A percentile compares a stretch with the other conserved stretches of the same genome.
Conservation (phyloP, 1,284 basidiomycete species). For the Ganoderma sp. region DNA sequence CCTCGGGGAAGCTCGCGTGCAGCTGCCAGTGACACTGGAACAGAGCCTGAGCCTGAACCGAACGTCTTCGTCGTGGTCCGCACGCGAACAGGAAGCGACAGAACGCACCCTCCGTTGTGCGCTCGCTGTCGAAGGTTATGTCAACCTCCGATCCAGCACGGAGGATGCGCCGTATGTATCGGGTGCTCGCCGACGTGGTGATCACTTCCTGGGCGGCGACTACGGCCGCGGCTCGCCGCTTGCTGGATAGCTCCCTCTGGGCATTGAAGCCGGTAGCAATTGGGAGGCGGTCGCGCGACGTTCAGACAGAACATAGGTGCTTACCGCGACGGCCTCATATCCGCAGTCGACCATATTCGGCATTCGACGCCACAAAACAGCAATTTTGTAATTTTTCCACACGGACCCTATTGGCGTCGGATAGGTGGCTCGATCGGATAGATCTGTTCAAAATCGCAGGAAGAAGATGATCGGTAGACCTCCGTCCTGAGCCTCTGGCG, state of each 20-base stretch:
- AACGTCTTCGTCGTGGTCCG: not conserved
- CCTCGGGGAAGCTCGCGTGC: conserved; percentile 9
- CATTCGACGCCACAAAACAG: not conserved
- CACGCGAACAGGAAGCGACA: conserved; percentile 12
- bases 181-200: not conserved
- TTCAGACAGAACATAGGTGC: not conserved
- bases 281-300: not conserved
- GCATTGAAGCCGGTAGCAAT: not conserved
- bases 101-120: conserved; percentile 3
- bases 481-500: not conserved
- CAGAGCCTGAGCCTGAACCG: conserved; percentile 2
- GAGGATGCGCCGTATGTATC: conserved; percentile 13
- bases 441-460: conserved; percentile 6
- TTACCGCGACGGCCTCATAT: not conserved
- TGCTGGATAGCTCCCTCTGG: not conserved
- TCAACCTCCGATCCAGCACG: conserved; percentile 33
- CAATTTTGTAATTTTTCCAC: not conserved
- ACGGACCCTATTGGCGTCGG: not conserved
- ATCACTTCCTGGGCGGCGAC: not conserved
- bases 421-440: not conserved
- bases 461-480: not conserved
- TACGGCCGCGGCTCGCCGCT: not conserved
- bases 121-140: conserved; percentile 27
- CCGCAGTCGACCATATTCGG: not conserved
- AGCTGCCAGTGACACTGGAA: conserved; percentile 9